Evolutionary conservation across 2,329 filamentous ascomycete genomes (phyloP).

Genomic region (Microascus cirrosus): DNA sequence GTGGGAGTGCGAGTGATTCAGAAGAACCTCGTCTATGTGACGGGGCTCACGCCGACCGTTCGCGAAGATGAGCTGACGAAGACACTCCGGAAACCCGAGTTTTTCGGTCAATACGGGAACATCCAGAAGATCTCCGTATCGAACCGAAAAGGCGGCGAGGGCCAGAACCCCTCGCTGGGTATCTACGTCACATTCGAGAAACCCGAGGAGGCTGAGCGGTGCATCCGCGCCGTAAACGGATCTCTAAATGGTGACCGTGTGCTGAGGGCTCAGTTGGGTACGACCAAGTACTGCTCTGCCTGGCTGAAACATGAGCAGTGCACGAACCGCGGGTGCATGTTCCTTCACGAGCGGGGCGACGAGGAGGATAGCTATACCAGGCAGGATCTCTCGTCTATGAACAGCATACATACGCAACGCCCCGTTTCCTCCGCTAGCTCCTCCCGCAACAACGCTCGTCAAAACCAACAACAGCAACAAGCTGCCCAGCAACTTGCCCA

Average conservation of each 20-base stretch:
- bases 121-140: constrained; percentile 99
- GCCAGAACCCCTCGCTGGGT: constrained; percentile 76
- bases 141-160: constrained; percentile 71
- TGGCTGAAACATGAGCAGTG: constrained; percentile 92
- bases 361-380: constrained; percentile 94
- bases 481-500: constrained; percentile 8
- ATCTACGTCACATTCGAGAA: constrained; percentile 97
- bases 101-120: constrained; percentile 96
- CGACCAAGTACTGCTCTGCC: constrained; percentile 96
- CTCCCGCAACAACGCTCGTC: constrained; percentile 41
- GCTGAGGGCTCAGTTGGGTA: constrained; percentile 69
- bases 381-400: constrained; percentile 90
- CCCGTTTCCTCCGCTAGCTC: constrained; percentile 44
- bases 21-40: constrained; percentile 98
- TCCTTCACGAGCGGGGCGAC: constrained; percentile 94
- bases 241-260: constrained; percentile 82
- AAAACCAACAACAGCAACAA: constrained; percentile 26
- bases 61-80: constrained; percentile 87
- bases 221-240: constrained; percentile 86
- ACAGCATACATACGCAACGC: constrained; percentile 72
- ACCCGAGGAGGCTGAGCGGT: constrained; percentile 80
- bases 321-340: constrained; percentile 95
- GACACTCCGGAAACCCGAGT: constrained; percentile 80
- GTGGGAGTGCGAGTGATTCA: constrained; percentile 93
- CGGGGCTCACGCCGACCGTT: constrained; percentile 81